These are phyloP conservation scores for Coemansia sp. DNA, from an alignment of 192 early-diverging fungal genomes.

Conservation along the genomic window DNA sequence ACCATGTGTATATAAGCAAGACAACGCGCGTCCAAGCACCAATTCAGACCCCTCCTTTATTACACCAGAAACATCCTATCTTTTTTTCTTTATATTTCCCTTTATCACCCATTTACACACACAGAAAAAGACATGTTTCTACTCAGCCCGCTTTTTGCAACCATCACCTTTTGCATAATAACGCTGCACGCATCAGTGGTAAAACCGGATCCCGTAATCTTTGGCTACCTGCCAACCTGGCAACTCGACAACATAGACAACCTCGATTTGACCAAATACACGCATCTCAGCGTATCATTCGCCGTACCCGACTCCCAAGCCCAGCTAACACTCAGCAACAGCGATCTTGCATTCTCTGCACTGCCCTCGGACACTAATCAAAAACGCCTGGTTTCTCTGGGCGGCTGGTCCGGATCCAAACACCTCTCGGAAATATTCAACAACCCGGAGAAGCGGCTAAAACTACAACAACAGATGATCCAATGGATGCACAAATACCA, in stretches of 20 bases:
- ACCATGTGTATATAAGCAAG: no score
- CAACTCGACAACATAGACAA: slow-evolving; percentile 32
- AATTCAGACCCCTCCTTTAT: no score
- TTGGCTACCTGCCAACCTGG: slow-evolving; percentile 56
- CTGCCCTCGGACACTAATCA: neutral
- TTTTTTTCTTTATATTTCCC: no score
- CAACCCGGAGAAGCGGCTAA: slow-evolving; percentile 34
- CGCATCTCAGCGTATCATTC: slow-evolving; percentile 71
- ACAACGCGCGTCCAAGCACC: no score
- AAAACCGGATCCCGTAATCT: slow-evolving; percentile 16
- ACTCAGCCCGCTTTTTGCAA: neutral
- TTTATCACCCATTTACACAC: no score
- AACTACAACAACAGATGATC: slow-evolving; percentile 57
- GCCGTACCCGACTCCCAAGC: slow-evolving; percentile 50
- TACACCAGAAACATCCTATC: no score
- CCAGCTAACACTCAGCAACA: slow-evolving; percentile 35
- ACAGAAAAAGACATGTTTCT: neutral
- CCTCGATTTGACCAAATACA: slow-evolving; percentile 58
- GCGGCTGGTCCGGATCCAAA: slow-evolving; percentile 70
- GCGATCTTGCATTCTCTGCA: slow-evolving; percentile 26
- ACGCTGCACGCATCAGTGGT: neutral
- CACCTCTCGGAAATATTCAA: slow-evolving; percentile 59
- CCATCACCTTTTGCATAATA: no score
- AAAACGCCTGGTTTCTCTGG: slow-evolving; percentile 65
- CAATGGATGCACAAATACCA: slow-evolving; percentile 54